Conservation (phyloP, 257 asterid genomes). For the Osmanthus fragrans region DNA sequence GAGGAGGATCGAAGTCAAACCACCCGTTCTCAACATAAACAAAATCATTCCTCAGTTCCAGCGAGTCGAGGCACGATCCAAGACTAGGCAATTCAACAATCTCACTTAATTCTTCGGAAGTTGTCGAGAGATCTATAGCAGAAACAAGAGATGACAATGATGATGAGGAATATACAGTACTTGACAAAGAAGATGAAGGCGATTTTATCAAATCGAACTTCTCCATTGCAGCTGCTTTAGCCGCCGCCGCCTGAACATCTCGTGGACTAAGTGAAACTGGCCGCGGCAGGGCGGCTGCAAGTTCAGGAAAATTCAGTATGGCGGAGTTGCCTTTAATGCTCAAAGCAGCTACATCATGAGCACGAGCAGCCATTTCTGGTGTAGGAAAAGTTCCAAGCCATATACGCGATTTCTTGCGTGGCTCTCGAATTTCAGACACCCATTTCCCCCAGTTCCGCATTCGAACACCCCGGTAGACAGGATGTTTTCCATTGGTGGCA, state of each 20-base stretch:
- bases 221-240: conserved; percentile 53
- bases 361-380: conserved; percentile 52
- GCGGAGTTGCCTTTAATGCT: conserved; percentile 49
- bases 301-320: conserved; percentile 49
- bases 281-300: conserved; percentile 39
- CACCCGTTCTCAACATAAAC: conserved; percentile 21
- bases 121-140: conserved; percentile 26
- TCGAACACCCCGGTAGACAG: conserved; percentile 38
- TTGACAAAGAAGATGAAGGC: not conserved
- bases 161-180: conserved; percentile 9
- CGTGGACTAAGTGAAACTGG: conserved; percentile 42
- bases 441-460: conserved; percentile 55
- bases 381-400: conserved; percentile 48
- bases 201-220: conserved; percentile 18
- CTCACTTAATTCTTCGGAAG: conserved; percentile 40
- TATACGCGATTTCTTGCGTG: conserved; percentile 46
- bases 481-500: conserved; percentile 32
- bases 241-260: conserved; percentile 50
- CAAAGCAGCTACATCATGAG: conserved; percentile 51
- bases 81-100: conserved; percentile 45
- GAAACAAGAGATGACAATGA: conserved; percentile 37
- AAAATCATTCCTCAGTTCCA: conserved; percentile 28
- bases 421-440: conserved; percentile 51
- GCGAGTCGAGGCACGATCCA: conserved; percentile 26
- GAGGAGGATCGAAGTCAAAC: conserved; percentile 30